Evolutionary conservation across 1,284 basidiomycete species (phyloP).

Genomic region (Quambalaria eucalypti): DNA sequence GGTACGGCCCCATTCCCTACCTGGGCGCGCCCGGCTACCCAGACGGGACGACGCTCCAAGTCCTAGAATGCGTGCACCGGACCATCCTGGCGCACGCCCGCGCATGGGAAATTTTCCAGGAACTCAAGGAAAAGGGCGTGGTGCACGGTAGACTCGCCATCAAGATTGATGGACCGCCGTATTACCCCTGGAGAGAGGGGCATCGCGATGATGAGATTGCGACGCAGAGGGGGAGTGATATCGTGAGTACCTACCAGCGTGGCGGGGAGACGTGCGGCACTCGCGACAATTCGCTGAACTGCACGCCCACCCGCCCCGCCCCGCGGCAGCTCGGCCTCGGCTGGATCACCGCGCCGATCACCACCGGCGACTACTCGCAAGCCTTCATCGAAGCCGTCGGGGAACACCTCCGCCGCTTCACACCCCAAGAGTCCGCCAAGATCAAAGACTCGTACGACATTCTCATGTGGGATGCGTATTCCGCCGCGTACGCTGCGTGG

Average conservation of each 20-base stretch:
- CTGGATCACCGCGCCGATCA: constrained; percentile 8
- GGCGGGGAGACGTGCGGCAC: not conserved
- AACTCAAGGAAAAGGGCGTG: constrained; percentile 6
- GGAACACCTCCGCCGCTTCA: constrained; percentile 6
- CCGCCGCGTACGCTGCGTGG: constrained; percentile 5
- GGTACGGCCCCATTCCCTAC: constrained; percentile 4
- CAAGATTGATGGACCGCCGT: constrained; percentile 10
- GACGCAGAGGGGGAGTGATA: constrained; percentile 2
- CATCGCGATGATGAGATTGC: constrained; percentile 1
- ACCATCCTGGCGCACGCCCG: constrained; percentile 9
- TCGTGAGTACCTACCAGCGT: constrained; percentile 3
- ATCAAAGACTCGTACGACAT: constrained; percentile 10
- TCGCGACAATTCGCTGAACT: no score
- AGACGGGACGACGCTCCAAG: constrained; percentile 1
- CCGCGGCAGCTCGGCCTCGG: constrained; percentile 1
- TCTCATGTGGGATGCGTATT: constrained; percentile 10
- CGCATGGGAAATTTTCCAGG: constrained; percentile 5
- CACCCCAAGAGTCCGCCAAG: not conserved
- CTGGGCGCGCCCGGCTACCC: constrained; percentile 5
- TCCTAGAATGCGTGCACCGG: constrained; percentile 8
- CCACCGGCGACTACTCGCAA: constrained; percentile 6
- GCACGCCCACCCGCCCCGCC: no score
- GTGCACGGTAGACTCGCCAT: constrained; percentile 9
- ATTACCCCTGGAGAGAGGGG: not conserved
- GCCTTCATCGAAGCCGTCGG: constrained; percentile 1